A percentile compares a stretch with the other conserved stretches of the same genome.
Evolutionary conservation across 306 rosid species (phyloP).

Genomic region (Gynostemma pentaphyllum): DNA sequence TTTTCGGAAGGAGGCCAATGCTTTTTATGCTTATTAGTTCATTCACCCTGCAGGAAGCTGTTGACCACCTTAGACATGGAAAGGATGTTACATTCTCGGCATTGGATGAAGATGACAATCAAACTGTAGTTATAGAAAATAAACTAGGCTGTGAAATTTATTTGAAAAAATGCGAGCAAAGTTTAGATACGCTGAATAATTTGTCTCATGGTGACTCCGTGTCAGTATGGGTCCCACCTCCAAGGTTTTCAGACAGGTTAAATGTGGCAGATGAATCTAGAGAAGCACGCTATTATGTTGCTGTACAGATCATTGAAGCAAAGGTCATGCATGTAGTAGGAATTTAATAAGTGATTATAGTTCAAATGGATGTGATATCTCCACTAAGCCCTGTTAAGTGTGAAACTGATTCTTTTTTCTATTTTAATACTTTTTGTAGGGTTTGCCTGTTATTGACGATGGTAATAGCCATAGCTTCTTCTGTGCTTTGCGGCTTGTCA

Average conservation of each 20-base stretch:
- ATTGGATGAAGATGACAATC: constrained; percentile 90
- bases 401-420: neutral
- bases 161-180: constrained; percentile 60
- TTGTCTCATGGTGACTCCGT: constrained; percentile 46
- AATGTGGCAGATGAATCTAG: constrained; percentile 71
- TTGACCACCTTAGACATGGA: constrained; percentile 33
- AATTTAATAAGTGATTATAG: constrained; percentile 3
- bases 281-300: constrained; percentile 74
- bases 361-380: neutral
- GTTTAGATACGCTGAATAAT: constrained; percentile 38
- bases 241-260: constrained; percentile 79
- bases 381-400: neutral
- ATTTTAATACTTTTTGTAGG: constrained; percentile 31
- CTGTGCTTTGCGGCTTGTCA: constrained; percentile 89
- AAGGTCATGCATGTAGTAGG: constrained; percentile 45
- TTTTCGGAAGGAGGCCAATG: constrained; percentile 9
- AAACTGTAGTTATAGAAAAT: constrained; percentile 74
- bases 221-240: constrained; percentile 89
- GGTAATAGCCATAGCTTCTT: constrained; percentile 89
- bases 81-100: constrained; percentile 61
- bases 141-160: constrained; percentile 79
- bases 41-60: constrained; percentile 49
- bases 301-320: constrained; percentile 81
- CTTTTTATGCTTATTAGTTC: constrained; percentile 14
- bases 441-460: constrained; percentile 69